Percentiles rank a stretch among this genome's conserved stretches.
phyloP scores from a whole-genome alignment of 257 asterid genomes.

The Petunia secreta region DNA sequence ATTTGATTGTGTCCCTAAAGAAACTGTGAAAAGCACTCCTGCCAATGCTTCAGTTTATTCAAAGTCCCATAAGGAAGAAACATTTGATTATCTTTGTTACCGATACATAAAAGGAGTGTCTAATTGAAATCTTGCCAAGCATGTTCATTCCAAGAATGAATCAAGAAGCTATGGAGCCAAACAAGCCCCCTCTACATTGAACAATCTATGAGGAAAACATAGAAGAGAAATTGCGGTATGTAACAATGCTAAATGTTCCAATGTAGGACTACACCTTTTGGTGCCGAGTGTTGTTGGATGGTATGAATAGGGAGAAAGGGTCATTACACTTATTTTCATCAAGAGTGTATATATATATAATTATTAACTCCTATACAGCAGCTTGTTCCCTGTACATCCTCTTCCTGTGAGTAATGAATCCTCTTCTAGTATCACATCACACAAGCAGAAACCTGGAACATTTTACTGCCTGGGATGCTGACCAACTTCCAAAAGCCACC shows the following conservation, averaged over 20 bases:
- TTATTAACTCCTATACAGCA: constrained; percentile 27
- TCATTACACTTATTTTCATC: constrained; percentile 23
- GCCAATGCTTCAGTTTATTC: not conserved
- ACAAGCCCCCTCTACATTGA: constrained; percentile 9
- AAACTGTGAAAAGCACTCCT: not conserved
- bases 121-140: not conserved
- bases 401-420: constrained; percentile 9
- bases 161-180: constrained; percentile 18
- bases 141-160: not conserved
- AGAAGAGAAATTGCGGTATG: not conserved
- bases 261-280: constrained; percentile 29
- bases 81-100: not conserved
- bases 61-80: not conserved
- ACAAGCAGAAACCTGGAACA: constrained; percentile 43
- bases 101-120: not conserved
- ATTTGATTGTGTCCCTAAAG: too few relatives aligned
- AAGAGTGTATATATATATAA: constrained; percentile 29
- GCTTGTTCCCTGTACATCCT: constrained; percentile 42
- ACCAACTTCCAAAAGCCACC: constrained; percentile 4
- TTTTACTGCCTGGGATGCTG: constrained; percentile 51
- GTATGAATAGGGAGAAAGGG: not conserved
- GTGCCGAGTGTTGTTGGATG: constrained; percentile 22
- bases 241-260: constrained; percentile 15
- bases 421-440: constrained; percentile 38
- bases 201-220: constrained; percentile 21